phyloP scores from a whole-genome alignment of 1,284 basidiomycete genomes.

The Thecaphora thlaspeos region DNA sequence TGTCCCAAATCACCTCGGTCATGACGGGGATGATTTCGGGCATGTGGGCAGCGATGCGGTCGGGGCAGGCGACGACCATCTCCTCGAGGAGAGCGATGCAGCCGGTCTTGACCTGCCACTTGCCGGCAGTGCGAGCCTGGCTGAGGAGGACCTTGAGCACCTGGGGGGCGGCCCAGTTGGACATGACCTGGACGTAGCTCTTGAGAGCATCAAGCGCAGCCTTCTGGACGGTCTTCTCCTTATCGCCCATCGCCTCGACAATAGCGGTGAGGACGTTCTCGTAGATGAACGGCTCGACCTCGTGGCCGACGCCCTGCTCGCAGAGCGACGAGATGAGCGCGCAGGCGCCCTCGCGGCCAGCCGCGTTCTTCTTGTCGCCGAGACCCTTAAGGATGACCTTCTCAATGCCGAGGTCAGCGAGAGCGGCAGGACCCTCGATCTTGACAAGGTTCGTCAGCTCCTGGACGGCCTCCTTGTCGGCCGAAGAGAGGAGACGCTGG shows the following conservation, averaged over 20 bases:
- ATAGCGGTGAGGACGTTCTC: slow-evolving; percentile 78
- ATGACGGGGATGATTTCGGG: slow-evolving; percentile 95
- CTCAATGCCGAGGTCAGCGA: slow-evolving; percentile 73
- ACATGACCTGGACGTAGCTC: slow-evolving; percentile 77
- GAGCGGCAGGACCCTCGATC: slow-evolving; percentile 75
- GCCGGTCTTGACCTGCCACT: slow-evolving; percentile 99
- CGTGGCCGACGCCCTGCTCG: slow-evolving; percentile 74
- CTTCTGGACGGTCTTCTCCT: slow-evolving; percentile 79
- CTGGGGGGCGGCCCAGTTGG: slow-evolving; percentile 82
- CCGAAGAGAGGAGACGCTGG: slow-evolving; percentile 56
- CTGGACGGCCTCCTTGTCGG: slow-evolving; percentile 58
- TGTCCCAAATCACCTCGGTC: slow-evolving; percentile 97
- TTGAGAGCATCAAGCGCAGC: slow-evolving; percentile 83
- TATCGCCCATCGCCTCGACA: slow-evolving; percentile 88
- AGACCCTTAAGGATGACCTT: slow-evolving; percentile 76
- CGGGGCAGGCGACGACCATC: slow-evolving; percentile 79
- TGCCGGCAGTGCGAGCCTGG: slow-evolving; percentile 93
- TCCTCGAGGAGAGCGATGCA: slow-evolving; percentile 81
- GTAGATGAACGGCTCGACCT: slow-evolving; percentile 90
- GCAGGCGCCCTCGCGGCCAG: slow-evolving; percentile 74
- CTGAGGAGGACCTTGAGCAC: slow-evolving; percentile 87
- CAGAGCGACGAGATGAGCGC: slow-evolving; percentile 68
- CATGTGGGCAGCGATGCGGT: slow-evolving; percentile 84
- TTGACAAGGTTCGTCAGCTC: slow-evolving; percentile 61
- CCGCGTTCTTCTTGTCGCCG: slow-evolving; percentile 65